Percentiles rank a stretch among this genome's conserved stretches.
These are phyloP conservation scores for Cylindrotheca closterium DNA, from an alignment of 108 stramenopile genomes.

Conservation along the genomic window DNA sequence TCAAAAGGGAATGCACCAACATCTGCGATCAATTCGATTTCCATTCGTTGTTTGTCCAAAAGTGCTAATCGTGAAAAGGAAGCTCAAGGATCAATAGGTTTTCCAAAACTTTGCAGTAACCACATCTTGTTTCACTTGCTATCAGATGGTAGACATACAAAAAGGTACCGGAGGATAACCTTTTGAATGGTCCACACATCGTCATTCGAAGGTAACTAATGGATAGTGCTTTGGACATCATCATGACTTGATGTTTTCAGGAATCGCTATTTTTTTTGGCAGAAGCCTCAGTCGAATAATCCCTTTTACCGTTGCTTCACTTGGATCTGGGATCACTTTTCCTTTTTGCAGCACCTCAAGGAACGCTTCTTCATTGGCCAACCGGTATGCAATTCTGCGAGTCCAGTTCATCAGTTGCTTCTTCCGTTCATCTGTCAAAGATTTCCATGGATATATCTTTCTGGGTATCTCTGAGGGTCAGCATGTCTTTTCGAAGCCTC, in stretches of 20 bases:
- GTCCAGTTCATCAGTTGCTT: constrained; percentile 21
- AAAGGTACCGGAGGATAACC: too few relatives aligned
- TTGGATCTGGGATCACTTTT: background rate
- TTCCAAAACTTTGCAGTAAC: too few relatives aligned
- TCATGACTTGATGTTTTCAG: too few relatives aligned
- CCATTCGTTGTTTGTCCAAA: too few relatives aligned
- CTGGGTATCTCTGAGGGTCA: constrained; percentile 22
- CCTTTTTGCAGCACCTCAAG: constrained; percentile 14
- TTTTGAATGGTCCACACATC: too few relatives aligned
- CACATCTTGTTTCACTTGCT: too few relatives aligned
- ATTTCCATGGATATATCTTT: constrained; percentile 11
- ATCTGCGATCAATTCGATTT: too few relatives aligned
- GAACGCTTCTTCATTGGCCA: background rate
- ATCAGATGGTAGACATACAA: too few relatives aligned
- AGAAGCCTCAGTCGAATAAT: constrained; percentile 16
- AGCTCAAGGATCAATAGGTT: too few relatives aligned
- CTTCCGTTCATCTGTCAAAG: constrained; percentile 13
- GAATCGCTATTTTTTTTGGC: too few relatives aligned
- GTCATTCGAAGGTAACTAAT: background rate
- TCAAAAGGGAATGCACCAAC: too few relatives aligned
- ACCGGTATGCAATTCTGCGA: constrained; percentile 11
- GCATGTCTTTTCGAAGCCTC: constrained; percentile 18
- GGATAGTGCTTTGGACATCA: background rate
- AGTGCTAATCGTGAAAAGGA: too few relatives aligned
- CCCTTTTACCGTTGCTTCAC: constrained; percentile 13